These are phyloP conservation scores for Rosa multiflora DNA, from an alignment of 306 rosid genomes.

Conservation along the genomic window DNA sequence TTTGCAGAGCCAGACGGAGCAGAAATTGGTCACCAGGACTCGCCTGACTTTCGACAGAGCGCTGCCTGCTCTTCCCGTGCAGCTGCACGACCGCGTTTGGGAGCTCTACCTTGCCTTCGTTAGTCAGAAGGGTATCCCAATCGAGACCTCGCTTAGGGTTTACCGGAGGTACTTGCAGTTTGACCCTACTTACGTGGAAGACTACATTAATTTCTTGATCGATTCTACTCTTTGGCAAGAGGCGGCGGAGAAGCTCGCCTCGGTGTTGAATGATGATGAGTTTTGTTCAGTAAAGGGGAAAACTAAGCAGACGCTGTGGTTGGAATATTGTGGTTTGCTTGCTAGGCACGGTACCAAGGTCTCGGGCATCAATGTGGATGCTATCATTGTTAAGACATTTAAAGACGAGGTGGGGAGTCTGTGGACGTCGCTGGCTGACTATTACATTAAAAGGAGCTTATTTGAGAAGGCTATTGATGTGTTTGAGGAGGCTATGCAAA, in stretches of 20 bases:
- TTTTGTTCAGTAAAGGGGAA: constrained; percentile 87
- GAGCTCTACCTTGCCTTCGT: constrained; percentile 72
- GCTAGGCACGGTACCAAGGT: constrained; percentile 82
- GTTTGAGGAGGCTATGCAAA: constrained; percentile 82
- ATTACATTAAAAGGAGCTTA: constrained; percentile 80
- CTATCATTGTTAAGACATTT: constrained; percentile 74
- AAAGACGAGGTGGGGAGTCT: constrained; percentile 87
- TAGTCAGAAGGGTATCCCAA: constrained; percentile 73
- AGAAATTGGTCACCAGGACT: constrained; percentile 50
- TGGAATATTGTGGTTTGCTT: constrained; percentile 85
- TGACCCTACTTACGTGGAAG: constrained; percentile 79
- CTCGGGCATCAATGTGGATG: constrained; percentile 87
- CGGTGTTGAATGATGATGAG: constrained; percentile 68
- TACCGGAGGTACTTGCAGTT: constrained; percentile 82
- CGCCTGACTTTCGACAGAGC: constrained; percentile 79
- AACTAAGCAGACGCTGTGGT: constrained; percentile 77
- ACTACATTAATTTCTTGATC: constrained; percentile 78
- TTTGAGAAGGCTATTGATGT: constrained; percentile 75
- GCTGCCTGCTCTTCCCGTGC: constrained; percentile 73
- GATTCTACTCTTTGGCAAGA: constrained; percentile 86
- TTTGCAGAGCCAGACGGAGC: constrained; percentile 57
- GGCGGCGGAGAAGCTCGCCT: constrained; percentile 74
- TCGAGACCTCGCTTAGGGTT: constrained; percentile 83
- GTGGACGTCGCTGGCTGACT: constrained; percentile 90
- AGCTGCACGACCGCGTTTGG: constrained; percentile 94